Evolutionary conservation across 106 monocot genomes (phyloP), one percentile per base, ranked within the genome.

Genomic region (Xerophyta viscosa): DNA sequence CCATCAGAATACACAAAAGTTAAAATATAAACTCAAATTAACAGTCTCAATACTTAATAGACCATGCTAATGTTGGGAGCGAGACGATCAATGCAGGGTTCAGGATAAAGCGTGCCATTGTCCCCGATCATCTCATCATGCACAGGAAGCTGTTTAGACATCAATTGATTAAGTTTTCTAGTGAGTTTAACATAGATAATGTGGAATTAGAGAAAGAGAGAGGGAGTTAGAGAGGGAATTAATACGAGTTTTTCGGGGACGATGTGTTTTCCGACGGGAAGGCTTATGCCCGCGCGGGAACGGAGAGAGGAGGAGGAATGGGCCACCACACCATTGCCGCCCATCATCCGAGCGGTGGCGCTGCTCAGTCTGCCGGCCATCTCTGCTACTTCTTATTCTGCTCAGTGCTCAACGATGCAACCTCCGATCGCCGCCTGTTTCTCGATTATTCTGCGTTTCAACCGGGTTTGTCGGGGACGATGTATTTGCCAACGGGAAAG

Each of bases 91-190:
- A 96, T 27, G 75, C 94, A 96, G 36, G 94, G 94, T 48, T 96
- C 94, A 2, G 88, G 88, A 53, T 73, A 88, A 0, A 84, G 70
- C 3, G 94, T 96, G 23, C 88, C 88, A 44, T 96, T 96, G 66
- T 89, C 88, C 94, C 94, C 88, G 15, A 75, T 12, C 24, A 94
- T 63, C 67, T 94, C 94, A 24, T 88, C 84, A 57, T 94, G 11
- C 30, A 19, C 66, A 8, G 88, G 78, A 4, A 96, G 61, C 88
- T 94, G 46, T 13, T n/a, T n/a, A n/a, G n/a, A n/a, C n/a, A 45
- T 3, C 11, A 9, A 52, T 27, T 20, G 45, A n/a, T 14, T 3
- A 29, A 20, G 8, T 26, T n/a, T n/a, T n/a, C n/a, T n/a, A 20
- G 23, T 31, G 11, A 22, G 27, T 33, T 29, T 45, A 29, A 6